Conservation (phyloP, 225 moss, liverwort and hornwort genomes). For the Anthoceros angustus region DNA sequence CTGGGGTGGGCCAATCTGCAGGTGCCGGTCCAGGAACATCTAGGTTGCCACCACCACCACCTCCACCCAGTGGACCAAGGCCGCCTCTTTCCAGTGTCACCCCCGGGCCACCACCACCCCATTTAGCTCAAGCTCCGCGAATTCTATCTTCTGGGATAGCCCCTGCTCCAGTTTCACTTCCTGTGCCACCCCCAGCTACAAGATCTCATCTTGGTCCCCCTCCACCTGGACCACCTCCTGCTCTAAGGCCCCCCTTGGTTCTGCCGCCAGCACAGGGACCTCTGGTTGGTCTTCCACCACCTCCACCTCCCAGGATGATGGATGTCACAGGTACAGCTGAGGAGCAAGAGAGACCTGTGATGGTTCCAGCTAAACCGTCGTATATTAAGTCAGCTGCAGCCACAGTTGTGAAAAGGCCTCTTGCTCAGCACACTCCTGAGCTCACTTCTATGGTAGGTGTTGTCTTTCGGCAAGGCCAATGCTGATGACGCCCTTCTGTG, state of each 20-base stretch:
- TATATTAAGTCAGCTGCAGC: conserved; percentile 90
- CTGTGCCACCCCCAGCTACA: conserved; percentile 18
- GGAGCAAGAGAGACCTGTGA: conserved; percentile 23
- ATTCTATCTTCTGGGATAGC: conserved; percentile 25
- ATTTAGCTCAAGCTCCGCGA: conserved; percentile 21
- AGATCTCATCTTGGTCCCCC: conserved; percentile 26
- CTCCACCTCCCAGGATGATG: conserved; percentile 13
- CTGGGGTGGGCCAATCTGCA: background rate
- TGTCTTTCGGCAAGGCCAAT: background rate
- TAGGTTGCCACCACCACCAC: conserved; percentile 23
- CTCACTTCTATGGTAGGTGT: conserved; percentile 81
- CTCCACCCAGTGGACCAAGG: conserved; percentile 15
- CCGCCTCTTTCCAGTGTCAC: conserved; percentile 13
- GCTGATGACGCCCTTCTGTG: background rate
- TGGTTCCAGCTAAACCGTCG: conserved; percentile 35
- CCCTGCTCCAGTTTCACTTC: conserved; percentile 31
- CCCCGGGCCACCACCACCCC: too few relatives aligned
- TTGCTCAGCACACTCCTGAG: conserved; percentile 97
- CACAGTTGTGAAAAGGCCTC: conserved; percentile 86
- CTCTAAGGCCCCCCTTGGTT: conserved; percentile 29
- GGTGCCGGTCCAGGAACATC: conserved; percentile 2
- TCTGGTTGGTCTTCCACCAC: conserved; percentile 38
- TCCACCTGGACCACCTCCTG: conserved; percentile 24
- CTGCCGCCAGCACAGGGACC: conserved; percentile 24
- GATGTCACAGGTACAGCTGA: conserved; percentile 44